phyloP scores from a whole-genome alignment of 495 filamentous ascomycete species.

The Glutinoglossum americanum region DNA sequence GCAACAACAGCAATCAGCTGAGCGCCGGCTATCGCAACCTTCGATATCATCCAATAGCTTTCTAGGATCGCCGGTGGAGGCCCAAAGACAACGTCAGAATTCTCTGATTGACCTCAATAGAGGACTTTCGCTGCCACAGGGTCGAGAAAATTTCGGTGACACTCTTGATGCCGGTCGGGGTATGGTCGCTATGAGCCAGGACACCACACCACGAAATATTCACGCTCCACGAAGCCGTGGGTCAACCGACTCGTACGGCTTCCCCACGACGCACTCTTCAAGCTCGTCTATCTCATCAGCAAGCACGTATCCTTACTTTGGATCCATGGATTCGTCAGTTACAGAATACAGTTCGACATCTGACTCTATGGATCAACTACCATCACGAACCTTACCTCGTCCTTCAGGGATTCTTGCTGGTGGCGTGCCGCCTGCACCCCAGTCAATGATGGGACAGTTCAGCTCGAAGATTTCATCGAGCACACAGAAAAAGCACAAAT shows the following conservation, averaged over 20 bases:
- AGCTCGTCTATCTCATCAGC: conserved; percentile 85
- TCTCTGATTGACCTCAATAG: conserved; percentile 43
- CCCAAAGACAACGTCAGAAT: conserved; percentile 27
- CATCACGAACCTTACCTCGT: conserved; percentile 62
- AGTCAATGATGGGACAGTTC: conserved; percentile 98
- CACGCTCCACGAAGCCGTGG: conserved; percentile 48
- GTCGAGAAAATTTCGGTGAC: conserved; percentile 38
- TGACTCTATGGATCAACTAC: conserved; percentile 64
- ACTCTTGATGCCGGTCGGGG: conserved; percentile 76
- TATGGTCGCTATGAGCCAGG: conserved; percentile 89
- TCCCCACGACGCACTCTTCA: conserved; percentile 77
- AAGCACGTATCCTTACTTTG: conserved; percentile 46
- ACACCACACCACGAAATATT: conserved; percentile 70
- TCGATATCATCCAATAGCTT: conserved; percentile 43
- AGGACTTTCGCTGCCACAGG: conserved; percentile 28
- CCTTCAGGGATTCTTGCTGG: conserved; percentile 43
- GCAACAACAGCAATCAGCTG: conserved; percentile 33
- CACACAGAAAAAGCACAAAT: conserved; percentile 99
- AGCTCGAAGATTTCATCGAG: conserved; percentile 91
- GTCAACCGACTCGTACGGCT: conserved; percentile 81
- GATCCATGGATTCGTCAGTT: conserved; percentile 71
- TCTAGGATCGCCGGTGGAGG: conserved; percentile 22
- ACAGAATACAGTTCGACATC: conserved; percentile 86
- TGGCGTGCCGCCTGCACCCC: conserved; percentile 51
- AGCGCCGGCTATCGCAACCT: conserved; percentile 73